These are phyloP conservation scores for Didymella glomerata DNA, from an alignment of 2,329 filamentous ascomycete genomes.

Conservation along the genomic window DNA sequence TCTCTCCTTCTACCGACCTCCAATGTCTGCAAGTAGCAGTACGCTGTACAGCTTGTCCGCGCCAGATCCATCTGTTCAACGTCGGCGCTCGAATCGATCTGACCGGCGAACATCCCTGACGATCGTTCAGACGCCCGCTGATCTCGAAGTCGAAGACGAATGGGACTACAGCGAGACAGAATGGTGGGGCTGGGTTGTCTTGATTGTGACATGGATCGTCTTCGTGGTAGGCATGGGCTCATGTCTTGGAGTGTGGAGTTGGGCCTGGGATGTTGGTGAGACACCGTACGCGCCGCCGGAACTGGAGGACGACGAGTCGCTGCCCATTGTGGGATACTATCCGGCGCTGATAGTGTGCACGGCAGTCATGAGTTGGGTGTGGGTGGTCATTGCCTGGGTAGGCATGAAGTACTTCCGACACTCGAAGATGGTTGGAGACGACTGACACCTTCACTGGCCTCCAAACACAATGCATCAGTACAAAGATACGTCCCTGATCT, in stretches of 20 bases:
- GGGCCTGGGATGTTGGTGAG: constrained; percentile 98
- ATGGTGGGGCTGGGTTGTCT: constrained; percentile 97
- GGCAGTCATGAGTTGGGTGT: constrained; percentile 98
- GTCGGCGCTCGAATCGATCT: constrained; percentile 44
- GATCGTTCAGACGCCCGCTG: constrained; percentile 35
- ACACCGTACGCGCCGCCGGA: constrained; percentile 95
- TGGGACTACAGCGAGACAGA: constrained; percentile 96
- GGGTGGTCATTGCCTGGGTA: constrained; percentile 96
- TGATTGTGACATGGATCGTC: constrained; percentile 90
- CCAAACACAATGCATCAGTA: neutral
- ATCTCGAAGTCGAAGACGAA: constrained; percentile 58
- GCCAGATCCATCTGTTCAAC: constrained; percentile 35
- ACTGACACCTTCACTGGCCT: constrained; percentile 36
- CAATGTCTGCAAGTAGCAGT: constrained; percentile 53
- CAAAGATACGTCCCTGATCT: neutral
- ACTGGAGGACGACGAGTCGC: constrained; percentile 89
- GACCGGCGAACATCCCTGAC: constrained; percentile 37
- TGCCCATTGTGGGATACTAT: constrained; percentile 97
- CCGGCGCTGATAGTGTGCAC: constrained; percentile 92
- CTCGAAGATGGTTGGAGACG: constrained; percentile 82
- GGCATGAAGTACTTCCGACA: constrained; percentile 99
- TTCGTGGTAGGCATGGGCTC: constrained; percentile 98
- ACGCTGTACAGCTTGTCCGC: constrained; percentile 47
- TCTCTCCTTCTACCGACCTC: constrained; percentile 65
- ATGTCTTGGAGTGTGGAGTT: constrained; percentile 93